Percentiles rank a stretch among this genome's conserved stretches.
Conservation (phyloP, 305 asterid genomes). For the Ilex paraguariensis region DNA sequence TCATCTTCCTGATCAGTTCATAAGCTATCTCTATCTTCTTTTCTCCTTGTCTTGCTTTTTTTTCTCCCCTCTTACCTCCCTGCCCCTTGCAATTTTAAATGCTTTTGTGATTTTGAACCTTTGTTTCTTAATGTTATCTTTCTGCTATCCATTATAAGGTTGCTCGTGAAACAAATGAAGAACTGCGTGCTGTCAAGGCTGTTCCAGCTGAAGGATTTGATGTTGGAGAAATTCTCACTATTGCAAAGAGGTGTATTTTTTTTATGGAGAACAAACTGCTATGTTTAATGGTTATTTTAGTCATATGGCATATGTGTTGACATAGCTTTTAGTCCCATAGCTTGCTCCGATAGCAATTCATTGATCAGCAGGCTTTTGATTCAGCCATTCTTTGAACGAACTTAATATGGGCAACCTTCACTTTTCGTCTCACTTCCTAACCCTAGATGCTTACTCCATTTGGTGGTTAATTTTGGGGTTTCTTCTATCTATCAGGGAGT, state of each 20-base stretch:
- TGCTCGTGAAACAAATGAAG: slow-evolving; percentile 97
- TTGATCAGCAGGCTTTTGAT: too few species aligned
- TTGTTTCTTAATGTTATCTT: background rate
- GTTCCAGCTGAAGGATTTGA: slow-evolving; percentile 85
- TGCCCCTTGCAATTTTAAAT: background rate
- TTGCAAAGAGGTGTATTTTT: slow-evolving; percentile 69
- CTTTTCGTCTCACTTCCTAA: too few species aligned
- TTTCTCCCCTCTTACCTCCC: too few species aligned
- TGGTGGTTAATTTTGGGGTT: slow-evolving; percentile 10
- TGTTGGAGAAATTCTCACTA: slow-evolving; percentile 82
- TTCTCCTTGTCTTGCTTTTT: too few species aligned
- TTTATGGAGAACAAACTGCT: slow-evolving; percentile 12
- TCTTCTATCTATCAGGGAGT: slow-evolving; percentile 54
- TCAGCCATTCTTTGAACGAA: too few species aligned
- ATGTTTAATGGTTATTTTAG: slow-evolving; percentile 10
- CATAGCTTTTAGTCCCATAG: background rate
- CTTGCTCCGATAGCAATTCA: too few species aligned
- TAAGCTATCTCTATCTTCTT: too few species aligned
- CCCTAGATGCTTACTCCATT: too few species aligned
- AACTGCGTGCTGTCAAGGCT: slow-evolving; percentile 85
- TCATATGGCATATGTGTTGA: background rate
- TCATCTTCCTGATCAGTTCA: background rate
- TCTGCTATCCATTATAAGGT: slow-evolving; percentile 39
- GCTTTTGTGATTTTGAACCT: slow-evolving; percentile 4
- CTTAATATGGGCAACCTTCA: too few species aligned